Evolutionary conservation across 805 yeast genomes (phyloP), one percentile per base, ranked within the genome.

Genomic region (Yarrowia sp.): DNA sequence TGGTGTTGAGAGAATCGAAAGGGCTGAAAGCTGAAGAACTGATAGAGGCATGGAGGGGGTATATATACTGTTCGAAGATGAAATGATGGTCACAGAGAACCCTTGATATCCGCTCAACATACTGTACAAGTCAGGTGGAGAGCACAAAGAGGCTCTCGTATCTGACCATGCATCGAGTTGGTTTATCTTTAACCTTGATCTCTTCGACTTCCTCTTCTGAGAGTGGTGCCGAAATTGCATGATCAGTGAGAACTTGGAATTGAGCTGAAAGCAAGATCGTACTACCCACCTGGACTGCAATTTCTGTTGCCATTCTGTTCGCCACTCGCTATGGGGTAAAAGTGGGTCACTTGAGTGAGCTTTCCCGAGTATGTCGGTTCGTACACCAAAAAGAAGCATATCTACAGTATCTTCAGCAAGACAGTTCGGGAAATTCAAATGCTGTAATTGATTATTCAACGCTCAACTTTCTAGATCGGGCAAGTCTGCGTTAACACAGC

Each of bases 1-100:
- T 31, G 55, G n/a, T 44, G 51, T 13, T 31, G 38, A 19, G 25
- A 44, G 51, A 44, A 44, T 44, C 51, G 51, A 44, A 44, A 29
- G 51, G 49, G 51, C 35, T 44, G 51, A 18, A 12, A 44, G 49
- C 49, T 44, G 12, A 27, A 29, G 51, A 29, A 19, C 13, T 8
- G 8, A 13, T 13, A 7, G 16, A 35, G 35, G 35, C 2, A 1
- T 10, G 24, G 35, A 13, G 24, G 33, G 51, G 35, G 27, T 44
- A n/a, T 44, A 44, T 44, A 44, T 44, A 42, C 13, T 16, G 13
- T 2, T 32, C 8, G 36, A 32, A 8, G n/a, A n/a, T n/a, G n/a
- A n/a, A n/a, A n/a, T n/a, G n/a, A n/a, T n/a, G n/a, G 36, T 16
- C 8, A 18, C 14, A 31, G 12, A 5, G 35, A 27, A 9, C 3